These are phyloP conservation scores for Spirogloea muscicola DNA, from an alignment of 139 green algal species.

Conservation along the genomic window DNA sequence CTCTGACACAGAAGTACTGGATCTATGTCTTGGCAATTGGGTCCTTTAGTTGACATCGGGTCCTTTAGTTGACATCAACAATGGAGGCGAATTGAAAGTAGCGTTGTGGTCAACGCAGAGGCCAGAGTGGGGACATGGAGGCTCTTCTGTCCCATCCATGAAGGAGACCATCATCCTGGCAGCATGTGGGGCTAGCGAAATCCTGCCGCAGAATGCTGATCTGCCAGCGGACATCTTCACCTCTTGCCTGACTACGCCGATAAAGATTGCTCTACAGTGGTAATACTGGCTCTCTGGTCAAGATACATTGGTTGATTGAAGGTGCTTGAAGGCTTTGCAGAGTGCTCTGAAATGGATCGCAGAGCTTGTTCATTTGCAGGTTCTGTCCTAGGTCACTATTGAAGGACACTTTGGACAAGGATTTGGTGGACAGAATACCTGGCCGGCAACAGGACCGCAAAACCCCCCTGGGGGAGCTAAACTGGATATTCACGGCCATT, in stretches of 20 bases:
- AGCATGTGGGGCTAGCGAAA: slow-evolving; percentile 79
- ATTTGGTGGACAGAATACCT: slow-evolving; percentile 77
- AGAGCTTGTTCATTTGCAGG: slow-evolving; percentile 25
- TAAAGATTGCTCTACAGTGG: slow-evolving; percentile 93
- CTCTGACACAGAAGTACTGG: no score
- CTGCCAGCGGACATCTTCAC: slow-evolving; percentile 97
- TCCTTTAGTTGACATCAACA: no score
- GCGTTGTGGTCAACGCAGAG: slow-evolving; percentile 24
- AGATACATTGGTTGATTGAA: neutral
- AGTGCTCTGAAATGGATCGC: neutral
- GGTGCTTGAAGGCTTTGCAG: neutral
- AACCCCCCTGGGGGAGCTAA: slow-evolving; percentile 95
- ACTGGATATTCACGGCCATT: slow-evolving; percentile 99
- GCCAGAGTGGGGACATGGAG: slow-evolving; percentile 32
- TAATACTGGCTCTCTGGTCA: slow-evolving; percentile 54
- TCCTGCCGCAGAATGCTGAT: slow-evolving; percentile 82
- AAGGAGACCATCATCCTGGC: slow-evolving; percentile 87
- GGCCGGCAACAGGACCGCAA: slow-evolving; percentile 85
- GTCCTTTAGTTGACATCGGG: no score
- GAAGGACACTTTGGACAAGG: slow-evolving; percentile 67
- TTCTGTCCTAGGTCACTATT: slow-evolving; percentile 47
- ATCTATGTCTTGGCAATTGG: no score
- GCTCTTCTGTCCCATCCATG: slow-evolving; percentile 35
- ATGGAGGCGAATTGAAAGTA: no score
- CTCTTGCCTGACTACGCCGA: slow-evolving; percentile 95